Evolutionary conservation across 2,329 filamentous ascomycete genomes (phyloP), one percentile per base, ranked within the genome.

Genomic region (Lizonia empirigonia): DNA sequence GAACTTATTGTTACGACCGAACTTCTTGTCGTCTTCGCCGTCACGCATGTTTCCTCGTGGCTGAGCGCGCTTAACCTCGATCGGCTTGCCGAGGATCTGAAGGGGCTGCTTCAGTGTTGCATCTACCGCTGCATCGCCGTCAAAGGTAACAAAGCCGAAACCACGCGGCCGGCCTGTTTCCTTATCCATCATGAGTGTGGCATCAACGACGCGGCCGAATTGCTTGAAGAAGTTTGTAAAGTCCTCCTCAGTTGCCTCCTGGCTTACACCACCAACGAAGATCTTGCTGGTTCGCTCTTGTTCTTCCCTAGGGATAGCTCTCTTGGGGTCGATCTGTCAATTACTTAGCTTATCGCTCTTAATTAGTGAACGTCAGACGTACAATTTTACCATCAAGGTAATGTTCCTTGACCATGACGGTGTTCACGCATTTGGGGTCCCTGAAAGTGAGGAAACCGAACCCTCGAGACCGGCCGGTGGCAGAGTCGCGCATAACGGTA

Each of bases 161-260:
- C 94, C 94, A 69, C 94, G 84, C 2, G 94, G 94, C 32, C 94
- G 85, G n/a, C 94, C 94, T 1, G 94, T 99, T 73, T 99, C 94
- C 76, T 99, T 99, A 74, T 99, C 94, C 86, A 99, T 99, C 94
- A 99, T 99, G 2, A 99, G 85, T 0, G 94, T 99, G 2, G 94
- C 94, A 76, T 99, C 94, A 30, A 99, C 88, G 16, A 99, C 94
- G 55, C 93, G 87, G 22, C 94, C 94, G 66, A 97, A 99, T 68
- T 96, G 90, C 68, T 89, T 91, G 77, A 99, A 99, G 76, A 96
- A 99, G 53, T 94, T 88, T 69, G 91, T 91, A 73, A 99, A 99
- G 71, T 97, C 91, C 56, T 92, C 87, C 68, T 99, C 94, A 1
- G 91, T 97, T 0, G 93, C 94, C 68, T 99, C 94, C 76, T 97